Evolutionary conservation across 2,329 filamentous ascomycete genomes (phyloP).

Genomic region (Penicillium sp.): DNA sequence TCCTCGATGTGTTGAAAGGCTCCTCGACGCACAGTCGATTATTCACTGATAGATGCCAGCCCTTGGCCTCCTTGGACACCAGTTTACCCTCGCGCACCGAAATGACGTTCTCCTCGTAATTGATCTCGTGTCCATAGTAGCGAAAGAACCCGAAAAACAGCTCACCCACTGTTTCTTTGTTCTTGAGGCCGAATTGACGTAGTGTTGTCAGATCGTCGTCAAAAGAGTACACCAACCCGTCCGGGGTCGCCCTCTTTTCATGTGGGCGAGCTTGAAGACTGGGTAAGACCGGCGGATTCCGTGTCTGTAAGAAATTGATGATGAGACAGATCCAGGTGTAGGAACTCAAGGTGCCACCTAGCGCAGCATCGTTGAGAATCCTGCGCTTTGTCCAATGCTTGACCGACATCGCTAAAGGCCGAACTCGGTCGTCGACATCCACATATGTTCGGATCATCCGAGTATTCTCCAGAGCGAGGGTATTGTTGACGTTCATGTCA

Average conservation of each 20-base stretch:
- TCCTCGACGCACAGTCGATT: conserved; percentile 93
- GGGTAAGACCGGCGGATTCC: conserved; percentile 76
- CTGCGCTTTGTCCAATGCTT: conserved; percentile 95
- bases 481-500: conserved; percentile 99
- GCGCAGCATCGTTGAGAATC: conserved; percentile 94
- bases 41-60: conserved; percentile 73
- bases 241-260: conserved; percentile 54
- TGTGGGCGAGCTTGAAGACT: conserved; percentile 70
- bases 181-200: conserved; percentile 66
- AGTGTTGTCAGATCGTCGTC: conserved; percentile 78
- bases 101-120: conserved; percentile 77
- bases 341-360: conserved; percentile 89
- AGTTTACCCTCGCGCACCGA: conserved; percentile 78
- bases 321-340: conserved; percentile 99
- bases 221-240: conserved; percentile 68
- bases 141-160: conserved; percentile 95
- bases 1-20: conserved; percentile 83
- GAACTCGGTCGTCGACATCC: conserved; percentile 81
- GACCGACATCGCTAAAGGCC: conserved; percentile 90
- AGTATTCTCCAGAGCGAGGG: conserved; percentile 88
- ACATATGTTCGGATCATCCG: conserved; percentile 98
- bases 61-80: conserved; percentile 76
- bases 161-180: conserved; percentile 74
- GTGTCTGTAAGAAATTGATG: conserved; percentile 87
- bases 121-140: conserved; percentile 87